phyloP scores from a whole-genome alignment of 768 basidiomycete genomes.

The Hypsizygus marmoreus region DNA sequence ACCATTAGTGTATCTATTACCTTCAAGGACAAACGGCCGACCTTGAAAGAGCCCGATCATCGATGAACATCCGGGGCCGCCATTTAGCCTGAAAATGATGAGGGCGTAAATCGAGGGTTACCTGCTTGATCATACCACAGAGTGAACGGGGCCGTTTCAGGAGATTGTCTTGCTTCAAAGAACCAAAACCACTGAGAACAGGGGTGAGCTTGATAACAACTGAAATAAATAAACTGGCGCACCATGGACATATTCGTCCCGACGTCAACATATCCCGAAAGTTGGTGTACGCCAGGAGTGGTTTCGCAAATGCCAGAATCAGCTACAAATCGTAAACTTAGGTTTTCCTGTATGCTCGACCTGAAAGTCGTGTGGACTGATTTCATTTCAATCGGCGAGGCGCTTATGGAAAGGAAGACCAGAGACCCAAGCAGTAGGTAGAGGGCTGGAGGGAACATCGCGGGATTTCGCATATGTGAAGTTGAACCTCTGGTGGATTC shows the following conservation, averaged over 20 bases:
- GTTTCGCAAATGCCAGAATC: conserved; percentile 70
- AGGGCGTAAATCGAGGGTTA: background rate
- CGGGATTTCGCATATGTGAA: too few relatives aligned
- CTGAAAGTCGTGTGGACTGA: conserved; percentile 33
- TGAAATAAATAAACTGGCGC: too few relatives aligned
- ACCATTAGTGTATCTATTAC: background rate
- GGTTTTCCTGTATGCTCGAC: conserved; percentile 23
- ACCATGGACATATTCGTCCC: conserved; percentile 63
- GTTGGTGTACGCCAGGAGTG: conserved; percentile 57
- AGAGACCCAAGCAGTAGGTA: background rate
- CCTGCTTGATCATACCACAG: conserved; percentile 45
- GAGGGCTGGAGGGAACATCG: too few relatives aligned
- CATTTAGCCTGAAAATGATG: conserved; percentile 46
- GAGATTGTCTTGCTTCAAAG: conserved; percentile 61
- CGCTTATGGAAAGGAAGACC: background rate
- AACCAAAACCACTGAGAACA: conserved; percentile 69
- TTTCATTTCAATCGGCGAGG: conserved; percentile 28
- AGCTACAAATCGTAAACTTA: conserved; percentile 48
- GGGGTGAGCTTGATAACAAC: too few relatives aligned
- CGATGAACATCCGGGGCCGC: conserved; percentile 63
- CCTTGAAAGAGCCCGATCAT: conserved; percentile 72
- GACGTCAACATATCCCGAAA: conserved; percentile 65
- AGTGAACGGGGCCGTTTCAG: conserved; percentile 66
- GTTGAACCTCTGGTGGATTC: too few relatives aligned
- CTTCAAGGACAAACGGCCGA: conserved; percentile 10